Percentiles rank a stretch among this genome's conserved stretches.
Conservation (phyloP, 768 basidiomycete genomes). For the Boletus tomentosulus region DNA sequence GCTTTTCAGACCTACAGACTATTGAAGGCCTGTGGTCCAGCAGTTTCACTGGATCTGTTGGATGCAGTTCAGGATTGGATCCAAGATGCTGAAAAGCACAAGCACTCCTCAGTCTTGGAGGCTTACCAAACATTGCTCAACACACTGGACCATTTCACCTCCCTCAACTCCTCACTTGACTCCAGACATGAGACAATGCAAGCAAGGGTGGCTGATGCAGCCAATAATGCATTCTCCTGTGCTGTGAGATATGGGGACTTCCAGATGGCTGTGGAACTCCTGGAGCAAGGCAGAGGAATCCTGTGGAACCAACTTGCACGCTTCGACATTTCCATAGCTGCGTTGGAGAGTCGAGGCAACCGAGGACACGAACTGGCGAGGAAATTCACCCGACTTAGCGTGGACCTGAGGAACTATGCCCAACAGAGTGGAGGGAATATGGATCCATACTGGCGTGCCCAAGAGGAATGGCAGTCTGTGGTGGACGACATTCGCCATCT, state of each 20-base stretch:
- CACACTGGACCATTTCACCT: not conserved
- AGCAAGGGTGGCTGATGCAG: not conserved
- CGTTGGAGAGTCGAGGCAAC: not conserved
- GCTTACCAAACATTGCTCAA: not conserved
- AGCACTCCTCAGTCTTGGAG: not conserved
- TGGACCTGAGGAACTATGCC: not conserved
- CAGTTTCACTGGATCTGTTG: not conserved
- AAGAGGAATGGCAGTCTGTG: not conserved
- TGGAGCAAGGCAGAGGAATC: not conserved
- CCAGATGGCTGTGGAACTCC: not conserved
- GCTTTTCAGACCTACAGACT: not conserved
- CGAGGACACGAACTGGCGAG: not conserved
- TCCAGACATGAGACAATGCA: not conserved
- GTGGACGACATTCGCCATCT: not conserved
- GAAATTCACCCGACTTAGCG: not conserved
- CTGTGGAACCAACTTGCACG: not conserved
- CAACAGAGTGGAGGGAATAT: not conserved
- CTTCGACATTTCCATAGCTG: not conserved
- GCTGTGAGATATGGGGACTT: not conserved
- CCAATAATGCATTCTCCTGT: not conserved
- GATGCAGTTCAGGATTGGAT: not conserved
- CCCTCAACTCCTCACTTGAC: not conserved
- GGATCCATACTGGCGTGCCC: not conserved
- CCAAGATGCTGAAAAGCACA: not conserved
- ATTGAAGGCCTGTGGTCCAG: not conserved